Conservation (phyloP, 108 stramenopile species). For the Bacterosira constricta region DNA sequence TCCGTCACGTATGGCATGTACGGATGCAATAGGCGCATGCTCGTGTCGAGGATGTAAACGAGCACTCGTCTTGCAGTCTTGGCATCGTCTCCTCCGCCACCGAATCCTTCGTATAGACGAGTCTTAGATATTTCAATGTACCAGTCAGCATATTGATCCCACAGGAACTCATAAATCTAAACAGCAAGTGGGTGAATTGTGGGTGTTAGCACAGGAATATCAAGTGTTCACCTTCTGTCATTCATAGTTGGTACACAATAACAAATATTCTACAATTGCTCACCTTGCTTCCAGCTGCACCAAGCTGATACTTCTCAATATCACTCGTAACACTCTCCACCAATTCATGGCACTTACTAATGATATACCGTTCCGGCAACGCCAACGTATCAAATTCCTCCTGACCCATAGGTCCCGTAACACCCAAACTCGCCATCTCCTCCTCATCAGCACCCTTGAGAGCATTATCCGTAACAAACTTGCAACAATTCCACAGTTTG, state of each 20-base stretch:
- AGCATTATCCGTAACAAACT: slow-evolving; percentile 89
- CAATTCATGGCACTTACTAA: slow-evolving; percentile 88
- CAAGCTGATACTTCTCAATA: slow-evolving; percentile 89
- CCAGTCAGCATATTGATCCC: slow-evolving; percentile 98
- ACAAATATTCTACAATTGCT: neutral
- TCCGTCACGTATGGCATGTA: slow-evolving; percentile 99
- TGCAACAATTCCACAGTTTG: slow-evolving; percentile 98
- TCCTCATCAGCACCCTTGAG: slow-evolving; percentile 71
- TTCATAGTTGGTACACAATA: neutral
- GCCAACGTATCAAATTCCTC: slow-evolving; percentile 81
- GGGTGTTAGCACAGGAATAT: slow-evolving; percentile 4
- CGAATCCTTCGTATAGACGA: slow-evolving; percentile 82
- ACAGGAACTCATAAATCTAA: slow-evolving; percentile 92
- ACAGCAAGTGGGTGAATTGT: no score
- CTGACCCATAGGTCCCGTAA: slow-evolving; percentile 71
- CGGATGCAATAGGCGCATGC: slow-evolving; percentile 94
- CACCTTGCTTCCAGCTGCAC: slow-evolving; percentile 85
- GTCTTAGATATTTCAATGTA: slow-evolving; percentile 95
- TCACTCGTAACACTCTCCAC: slow-evolving; percentile 84
- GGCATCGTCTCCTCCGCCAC: slow-evolving; percentile 77
- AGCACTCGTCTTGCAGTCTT: slow-evolving; percentile 86
- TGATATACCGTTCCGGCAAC: slow-evolving; percentile 88
- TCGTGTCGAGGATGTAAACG: slow-evolving; percentile 94
- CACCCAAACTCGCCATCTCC: slow-evolving; percentile 62
- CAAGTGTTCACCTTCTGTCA: neutral